A percentile compares a stretch with the other conserved stretches of the same genome.
These are phyloP conservation scores for Hypocreales sp. DNA, from an alignment of 2,329 filamentous ascomycete species.

Conservation along the genomic window DNA sequence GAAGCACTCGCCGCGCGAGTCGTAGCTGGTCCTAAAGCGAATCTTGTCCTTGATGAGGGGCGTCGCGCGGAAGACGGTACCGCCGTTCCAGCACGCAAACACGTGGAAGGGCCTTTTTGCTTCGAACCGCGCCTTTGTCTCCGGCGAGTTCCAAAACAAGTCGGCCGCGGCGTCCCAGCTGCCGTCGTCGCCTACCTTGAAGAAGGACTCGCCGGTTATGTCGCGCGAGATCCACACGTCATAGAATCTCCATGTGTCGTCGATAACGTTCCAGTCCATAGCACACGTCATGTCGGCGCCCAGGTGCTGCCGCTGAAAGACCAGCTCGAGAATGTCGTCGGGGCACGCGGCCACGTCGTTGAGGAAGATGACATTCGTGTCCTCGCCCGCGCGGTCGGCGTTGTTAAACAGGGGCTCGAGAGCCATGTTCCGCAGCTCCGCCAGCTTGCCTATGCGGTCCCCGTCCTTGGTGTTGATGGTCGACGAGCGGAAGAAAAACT, in stretches of 20 bases:
- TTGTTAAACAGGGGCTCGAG: slow-evolving; percentile 27
- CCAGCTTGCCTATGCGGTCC: slow-evolving; percentile 31
- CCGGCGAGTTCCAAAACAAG: slow-evolving; percentile 33
- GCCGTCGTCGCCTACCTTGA: slow-evolving; percentile 31
- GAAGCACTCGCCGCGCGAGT: slow-evolving; percentile 26
- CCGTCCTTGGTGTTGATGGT: slow-evolving; percentile 24
- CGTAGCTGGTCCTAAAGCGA: slow-evolving; percentile 23
- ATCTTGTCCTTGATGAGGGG: slow-evolving; percentile 28
- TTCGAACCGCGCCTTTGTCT: slow-evolving; percentile 16
- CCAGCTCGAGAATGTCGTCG: slow-evolving; percentile 41
- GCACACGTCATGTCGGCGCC: slow-evolving; percentile 40
- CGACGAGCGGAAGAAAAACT: slow-evolving; percentile 26
- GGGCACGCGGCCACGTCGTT: slow-evolving; percentile 37
- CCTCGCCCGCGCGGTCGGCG: slow-evolving; percentile 5
- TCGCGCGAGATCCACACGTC: slow-evolving; percentile 39
- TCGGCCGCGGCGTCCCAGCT: slow-evolving; percentile 32
- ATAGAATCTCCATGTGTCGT: slow-evolving; percentile 41
- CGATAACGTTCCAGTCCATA: slow-evolving; percentile 31
- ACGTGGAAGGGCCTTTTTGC: slow-evolving; percentile 36
- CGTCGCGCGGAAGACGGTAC: slow-evolving; percentile 27
- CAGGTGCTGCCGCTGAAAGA: slow-evolving; percentile 28
- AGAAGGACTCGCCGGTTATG: slow-evolving; percentile 38
- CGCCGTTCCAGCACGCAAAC: slow-evolving; percentile 47
- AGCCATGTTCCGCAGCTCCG: slow-evolving; percentile 35
- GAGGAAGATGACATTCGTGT: slow-evolving; percentile 34